A percentile compares a stretch with the other conserved stretches of the same genome.
phyloP scores from a whole-genome alignment of 371 early-diverging fungal genomes.

The Batrachochytrium dendrobatidis region DNA sequence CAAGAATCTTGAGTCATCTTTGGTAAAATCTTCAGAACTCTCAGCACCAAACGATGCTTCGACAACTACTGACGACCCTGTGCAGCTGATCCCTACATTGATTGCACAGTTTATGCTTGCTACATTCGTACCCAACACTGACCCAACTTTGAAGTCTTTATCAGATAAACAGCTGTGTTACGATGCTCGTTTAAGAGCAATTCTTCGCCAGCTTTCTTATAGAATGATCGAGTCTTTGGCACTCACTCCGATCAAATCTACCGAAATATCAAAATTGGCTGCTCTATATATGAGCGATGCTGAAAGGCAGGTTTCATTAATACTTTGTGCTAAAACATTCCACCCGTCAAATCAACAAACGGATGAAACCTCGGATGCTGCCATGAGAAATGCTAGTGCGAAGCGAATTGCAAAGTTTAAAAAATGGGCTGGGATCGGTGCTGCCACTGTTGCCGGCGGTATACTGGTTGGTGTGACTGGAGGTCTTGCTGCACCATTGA shows the following conservation, averaged over 20 bases:
- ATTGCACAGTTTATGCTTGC: neutral
- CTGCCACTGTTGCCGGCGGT: conserved; percentile 20
- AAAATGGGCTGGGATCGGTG: neutral
- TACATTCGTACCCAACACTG: neutral
- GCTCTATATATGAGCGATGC: neutral
- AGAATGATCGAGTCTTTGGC: too few species aligned
- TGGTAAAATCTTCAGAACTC: too few species aligned
- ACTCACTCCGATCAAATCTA: neutral
- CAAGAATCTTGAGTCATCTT: too few species aligned
- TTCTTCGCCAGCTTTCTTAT: neutral
- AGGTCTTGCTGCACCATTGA: conserved; percentile 37
- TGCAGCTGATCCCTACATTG: neutral
- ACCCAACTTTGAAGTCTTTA: neutral
- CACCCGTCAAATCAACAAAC: neutral
- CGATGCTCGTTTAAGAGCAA: neutral
- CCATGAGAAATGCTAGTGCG: neutral
- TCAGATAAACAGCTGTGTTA: too few species aligned
- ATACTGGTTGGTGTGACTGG: conserved; percentile 19
- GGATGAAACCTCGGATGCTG: neutral
- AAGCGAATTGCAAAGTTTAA: neutral
- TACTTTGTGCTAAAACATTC: neutral
- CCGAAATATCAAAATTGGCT: neutral
- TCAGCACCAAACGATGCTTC: too few species aligned
- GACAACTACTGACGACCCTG: neutral
- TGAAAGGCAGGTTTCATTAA: neutral